Base-by-base conservation (phyloP, 495 filamentous ascomycete genomes). In the Penicillium ucsense region DNA sequence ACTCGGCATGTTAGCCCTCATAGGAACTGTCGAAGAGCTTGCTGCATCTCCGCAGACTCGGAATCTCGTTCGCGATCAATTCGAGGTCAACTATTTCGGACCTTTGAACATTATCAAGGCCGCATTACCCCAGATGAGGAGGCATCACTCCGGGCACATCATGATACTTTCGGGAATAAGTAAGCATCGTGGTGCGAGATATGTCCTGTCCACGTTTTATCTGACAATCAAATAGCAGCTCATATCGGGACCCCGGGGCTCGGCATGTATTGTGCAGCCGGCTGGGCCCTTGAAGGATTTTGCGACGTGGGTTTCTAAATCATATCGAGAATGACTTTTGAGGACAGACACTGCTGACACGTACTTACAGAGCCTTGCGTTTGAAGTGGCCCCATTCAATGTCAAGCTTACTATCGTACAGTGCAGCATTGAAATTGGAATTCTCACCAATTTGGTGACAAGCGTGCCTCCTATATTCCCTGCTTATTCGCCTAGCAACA, bases 201-300 rank as follows among this genome's bases (percentile, higher is more conserved):
- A 9, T 9, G 4, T 4, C 28, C 39, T 33, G 50, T 29, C 44
- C 10, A 28, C 8, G 43, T 11, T 49, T 8, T 27, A 48, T 47
- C 43, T 65, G 46, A 70, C 49, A 20, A 45, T 5, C 27, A 42
- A 8, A 29, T 40, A 80, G 75, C 87, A 31, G 89, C 87, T 5
- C 88, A 95, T 65, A 84, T 98, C 53, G 92, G 90, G 30, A 95
- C 91, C 3, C 92, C 92, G 0, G 88, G 89, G 9, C 78, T 97
- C 63, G 79, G 86, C 38, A 85, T 92, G 75, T 94, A 92, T 62
- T 89, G 87, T 55, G 89, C 92, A 38, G 82, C 88, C 28, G 88
- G 87, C 36, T 95, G 94, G 89, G 92, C 91, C 6, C 78, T 97
- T 5, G 92, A 98, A 66, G 92, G 92, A n/a, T 95, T 92, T 64